Conservation (phyloP, 2,329 filamentous ascomycete genomes). For the Calonectria multiphialidica region DNA sequence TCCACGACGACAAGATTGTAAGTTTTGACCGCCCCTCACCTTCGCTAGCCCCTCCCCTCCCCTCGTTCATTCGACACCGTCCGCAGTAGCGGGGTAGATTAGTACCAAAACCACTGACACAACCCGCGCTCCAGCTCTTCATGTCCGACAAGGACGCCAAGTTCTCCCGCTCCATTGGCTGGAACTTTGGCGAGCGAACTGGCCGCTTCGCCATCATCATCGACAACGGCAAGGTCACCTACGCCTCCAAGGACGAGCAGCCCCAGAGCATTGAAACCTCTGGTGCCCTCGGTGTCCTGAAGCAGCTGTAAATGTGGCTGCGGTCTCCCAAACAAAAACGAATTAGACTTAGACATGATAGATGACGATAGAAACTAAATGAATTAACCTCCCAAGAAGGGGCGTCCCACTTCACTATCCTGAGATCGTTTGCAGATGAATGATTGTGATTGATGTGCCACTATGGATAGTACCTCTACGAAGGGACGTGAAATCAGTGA, state of each 20-base stretch:
- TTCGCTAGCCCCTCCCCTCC: not conserved
- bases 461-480: not conserved
- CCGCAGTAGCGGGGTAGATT: conserved; percentile 3
- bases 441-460: not conserved
- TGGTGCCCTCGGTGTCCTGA: conserved; percentile 65
- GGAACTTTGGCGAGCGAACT: conserved; percentile 80
- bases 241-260: conserved; percentile 79
- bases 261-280: conserved; percentile 58
- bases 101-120: conserved; percentile 8
- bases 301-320: conserved; percentile 60
- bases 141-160: conserved; percentile 76
- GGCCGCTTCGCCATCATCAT: conserved; percentile 84
- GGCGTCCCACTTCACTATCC: conserved; percentile 1
- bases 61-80: not conserved
- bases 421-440: not conserved
- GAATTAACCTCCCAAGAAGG: conserved; percentile 15
- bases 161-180: conserved; percentile 84
- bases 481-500: too few relatives aligned
- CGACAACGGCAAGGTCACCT: conserved; percentile 85
- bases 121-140: conserved; percentile 70
- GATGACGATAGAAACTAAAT: conserved; percentile 34
- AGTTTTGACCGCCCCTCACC: conserved; percentile 39
- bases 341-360: conserved; percentile 32
- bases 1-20: conserved; percentile 76
- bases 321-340: not conserved